A percentile compares a stretch with the other conserved stretches of the same genome.
These are phyloP conservation scores for Candida sp. DNA, from an alignment of 1,139 yeast genomes.

Conservation along the genomic window DNA sequence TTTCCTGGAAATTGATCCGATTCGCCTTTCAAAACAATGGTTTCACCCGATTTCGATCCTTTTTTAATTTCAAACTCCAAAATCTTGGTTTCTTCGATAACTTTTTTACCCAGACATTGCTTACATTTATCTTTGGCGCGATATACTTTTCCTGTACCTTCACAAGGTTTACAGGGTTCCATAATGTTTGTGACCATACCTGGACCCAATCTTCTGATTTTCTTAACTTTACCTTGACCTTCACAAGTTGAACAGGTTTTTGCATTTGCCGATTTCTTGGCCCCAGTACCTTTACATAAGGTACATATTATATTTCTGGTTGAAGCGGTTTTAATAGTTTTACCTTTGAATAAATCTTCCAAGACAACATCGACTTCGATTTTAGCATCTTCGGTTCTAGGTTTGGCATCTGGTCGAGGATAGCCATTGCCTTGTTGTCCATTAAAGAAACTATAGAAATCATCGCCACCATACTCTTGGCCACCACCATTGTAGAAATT, in stretches of 20 bases:
- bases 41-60: constrained; percentile 66
- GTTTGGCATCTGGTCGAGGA: constrained; percentile 8
- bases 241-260: constrained; percentile 64
- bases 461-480: constrained; percentile 54
- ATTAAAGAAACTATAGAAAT: constrained; percentile 69
- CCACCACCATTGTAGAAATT: constrained; percentile 27
- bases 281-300: constrained; percentile 74
- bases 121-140: constrained; percentile 74
- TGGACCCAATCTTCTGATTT: constrained; percentile 67
- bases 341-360: constrained; percentile 81
- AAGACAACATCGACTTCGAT: constrained; percentile 62
- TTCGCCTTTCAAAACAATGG: constrained; percentile 60
- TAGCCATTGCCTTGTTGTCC: constrained; percentile 12
- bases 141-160: constrained; percentile 65
- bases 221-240: constrained; percentile 66
- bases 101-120: constrained; percentile 65
- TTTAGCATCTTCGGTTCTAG: constrained; percentile 62
- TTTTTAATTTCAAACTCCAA: constrained; percentile 75
- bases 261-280: constrained; percentile 55
- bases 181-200: constrained; percentile 69
- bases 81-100: constrained; percentile 65
- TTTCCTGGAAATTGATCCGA: constrained; percentile 80
- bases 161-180: constrained; percentile 66
- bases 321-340: constrained; percentile 70
- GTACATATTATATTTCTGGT: constrained; percentile 72